Evolutionary conservation across 1,139 yeast species (phyloP).

Genomic region (Suhomyces yuchorum): DNA sequence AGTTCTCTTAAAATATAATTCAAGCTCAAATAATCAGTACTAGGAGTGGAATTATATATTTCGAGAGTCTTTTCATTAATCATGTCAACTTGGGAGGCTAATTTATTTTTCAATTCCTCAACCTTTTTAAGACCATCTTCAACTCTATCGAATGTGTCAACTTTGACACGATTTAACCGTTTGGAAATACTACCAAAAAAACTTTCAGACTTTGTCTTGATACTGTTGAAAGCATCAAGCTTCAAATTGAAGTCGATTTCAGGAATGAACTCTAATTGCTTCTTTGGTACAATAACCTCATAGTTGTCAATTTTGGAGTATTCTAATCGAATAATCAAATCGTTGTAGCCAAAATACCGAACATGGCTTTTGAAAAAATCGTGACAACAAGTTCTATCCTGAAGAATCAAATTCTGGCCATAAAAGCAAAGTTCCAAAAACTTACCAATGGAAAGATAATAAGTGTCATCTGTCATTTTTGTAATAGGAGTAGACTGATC

Average conservation of each 20-base stretch:
- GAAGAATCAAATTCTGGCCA: constrained; percentile 56
- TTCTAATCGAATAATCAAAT: constrained; percentile 77
- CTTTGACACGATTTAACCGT: constrained; percentile 74
- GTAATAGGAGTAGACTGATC: constrained; percentile 73
- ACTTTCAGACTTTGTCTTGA: constrained; percentile 52
- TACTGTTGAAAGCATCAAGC: constrained; percentile 58
- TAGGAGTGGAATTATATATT: constrained; percentile 57
- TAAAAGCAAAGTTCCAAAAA: constrained; percentile 85
- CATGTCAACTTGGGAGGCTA: constrained; percentile 51
- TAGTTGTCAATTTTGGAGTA: constrained; percentile 72
- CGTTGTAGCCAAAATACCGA: constrained; percentile 81
- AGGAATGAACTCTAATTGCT: constrained; percentile 72
- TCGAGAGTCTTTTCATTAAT: constrained; percentile 51
- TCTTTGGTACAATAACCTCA: constrained; percentile 78
- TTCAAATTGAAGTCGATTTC: constrained; percentile 71
- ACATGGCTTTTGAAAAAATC: constrained; percentile 80
- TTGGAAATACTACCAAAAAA: constrained; percentile 77
- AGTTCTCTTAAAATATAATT: constrained; percentile 70
- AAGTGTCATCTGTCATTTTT: constrained; percentile 86
- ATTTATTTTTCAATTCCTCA: constrained; percentile 56
- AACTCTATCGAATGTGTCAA: constrained; percentile 74
- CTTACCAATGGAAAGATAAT: constrained; percentile 91
- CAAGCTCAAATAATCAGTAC: constrained; percentile 68
- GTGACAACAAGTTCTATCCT: constrained; percentile 63
- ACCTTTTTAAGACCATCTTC: constrained; percentile 67